Base-by-base conservation (phyloP, 164 flowering plant species). In the Euptelea pleiosperma region DNA sequence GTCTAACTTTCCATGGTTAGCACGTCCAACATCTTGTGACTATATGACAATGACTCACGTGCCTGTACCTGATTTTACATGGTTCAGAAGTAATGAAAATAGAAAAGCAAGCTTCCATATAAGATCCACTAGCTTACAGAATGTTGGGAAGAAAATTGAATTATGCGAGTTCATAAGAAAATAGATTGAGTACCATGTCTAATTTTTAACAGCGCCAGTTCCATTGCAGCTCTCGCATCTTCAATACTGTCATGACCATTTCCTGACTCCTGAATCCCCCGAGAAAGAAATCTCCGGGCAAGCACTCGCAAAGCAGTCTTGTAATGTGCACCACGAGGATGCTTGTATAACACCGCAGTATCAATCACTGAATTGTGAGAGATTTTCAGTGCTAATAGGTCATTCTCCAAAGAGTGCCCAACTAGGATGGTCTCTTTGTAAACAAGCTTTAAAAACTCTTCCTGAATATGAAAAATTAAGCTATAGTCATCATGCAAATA, bases 401-500 rank as follows among this genome's bases (percentile, higher is more conserved):
- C 99, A 77, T 94, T 94, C 74, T 94, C 99, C 79, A 94, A 67
- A 42, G 99, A 94, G 64, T 94, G 99, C 21, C 99, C 99, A 69
- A 91, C 85, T 55, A 94, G 73, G 64, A 94, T 65, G 4, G 99
- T 94, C 64, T 94, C 96, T 56, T 82, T 84, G 82, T 69, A 61
- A 68, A 94, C 99, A 66, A 91, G 76, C 73, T 78, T 80, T 36
- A 87, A 68, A 75, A 94, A 89, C 33, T 81, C 90, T 59, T 73
- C 96, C 98, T 94, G 79, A 58, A 72, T 19, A 73, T 5, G 59
- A 47, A 61, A 73, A 28, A 50, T 50, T 52, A 61, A 64, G 11
- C 47, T 55, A 39, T 50, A 56, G 56, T 67, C 56, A 61, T 55
- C 36, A 59, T 2, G 19, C 36, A 42, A 58, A n/a, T 12, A 62